These are phyloP conservation scores for Mortierella sp. DNA, from an alignment of 371 early-diverging fungal genomes.

Conservation along the genomic window DNA sequence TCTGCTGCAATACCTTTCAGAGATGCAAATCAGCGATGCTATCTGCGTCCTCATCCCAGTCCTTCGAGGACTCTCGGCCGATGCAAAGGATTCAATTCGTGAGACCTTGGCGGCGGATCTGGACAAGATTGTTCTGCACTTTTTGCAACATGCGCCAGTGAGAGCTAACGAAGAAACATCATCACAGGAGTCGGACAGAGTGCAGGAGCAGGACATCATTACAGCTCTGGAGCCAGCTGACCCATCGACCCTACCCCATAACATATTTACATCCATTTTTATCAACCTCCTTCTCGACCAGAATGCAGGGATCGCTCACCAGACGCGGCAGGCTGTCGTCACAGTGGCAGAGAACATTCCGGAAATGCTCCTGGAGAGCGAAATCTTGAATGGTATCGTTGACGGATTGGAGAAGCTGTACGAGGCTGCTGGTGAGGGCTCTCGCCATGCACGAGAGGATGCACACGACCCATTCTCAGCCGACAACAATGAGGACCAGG, in stretches of 20 bases:
- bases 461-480: neutral
- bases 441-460: neutral
- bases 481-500: conserved; percentile 18
- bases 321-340: conserved; percentile 63
- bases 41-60: conserved; percentile 25
- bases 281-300: conserved; percentile 64
- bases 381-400: conserved; percentile 65
- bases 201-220: conserved; percentile 9
- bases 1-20: conserved; percentile 19
- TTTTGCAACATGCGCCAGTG: conserved; percentile 16
- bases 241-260: conserved; percentile 17
- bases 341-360: conserved; percentile 62
- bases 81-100: conserved; percentile 21
- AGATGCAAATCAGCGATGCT: conserved; percentile 25
- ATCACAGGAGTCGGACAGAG: neutral
- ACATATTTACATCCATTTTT: conserved; percentile 58
- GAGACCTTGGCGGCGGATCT: conserved; percentile 28
- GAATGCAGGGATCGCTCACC: conserved; percentile 61
- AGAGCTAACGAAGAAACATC: neutral
- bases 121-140: conserved; percentile 35
- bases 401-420: conserved; percentile 50
- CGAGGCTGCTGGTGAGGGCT: conserved; percentile 28
- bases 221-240: neutral
- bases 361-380: conserved; percentile 59
- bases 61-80: conserved; percentile 19